Evolutionary conservation across 2,329 filamentous ascomycete species (phyloP).

Genomic region (Pestalotiopsis sp.): DNA sequence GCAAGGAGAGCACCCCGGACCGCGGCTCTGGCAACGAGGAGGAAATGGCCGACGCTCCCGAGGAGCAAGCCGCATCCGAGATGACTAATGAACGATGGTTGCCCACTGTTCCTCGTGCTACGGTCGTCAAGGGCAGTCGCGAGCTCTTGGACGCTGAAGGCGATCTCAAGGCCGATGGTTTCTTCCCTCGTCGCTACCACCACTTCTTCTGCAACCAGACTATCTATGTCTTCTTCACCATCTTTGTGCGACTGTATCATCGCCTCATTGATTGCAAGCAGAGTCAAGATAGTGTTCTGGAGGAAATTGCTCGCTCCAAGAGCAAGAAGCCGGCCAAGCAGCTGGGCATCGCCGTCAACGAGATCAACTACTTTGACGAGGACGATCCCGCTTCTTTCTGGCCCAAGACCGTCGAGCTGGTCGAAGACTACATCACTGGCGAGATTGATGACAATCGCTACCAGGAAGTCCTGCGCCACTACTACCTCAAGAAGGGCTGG

Average conservation of each 20-base stretch:
- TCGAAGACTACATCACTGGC: constrained; percentile 82
- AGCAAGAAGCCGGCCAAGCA: constrained; percentile 79
- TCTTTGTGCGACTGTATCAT: constrained; percentile 89
- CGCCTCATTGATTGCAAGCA: constrained; percentile 83
- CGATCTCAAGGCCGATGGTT: constrained; percentile 74
- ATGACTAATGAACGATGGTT: constrained; percentile 67
- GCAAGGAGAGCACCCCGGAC: constrained; percentile 88
- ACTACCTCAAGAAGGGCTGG: constrained; percentile 90
- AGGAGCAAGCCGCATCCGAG: constrained; percentile 63
- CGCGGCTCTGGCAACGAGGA: constrained; percentile 77
- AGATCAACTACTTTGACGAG: constrained; percentile 75
- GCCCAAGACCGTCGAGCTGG: constrained; percentile 79
- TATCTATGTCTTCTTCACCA: constrained; percentile 91
- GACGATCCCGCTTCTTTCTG: constrained; percentile 73
- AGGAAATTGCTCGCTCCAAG: constrained; percentile 73
- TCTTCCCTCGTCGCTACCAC: constrained; percentile 78
- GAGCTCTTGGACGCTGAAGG: constrained; percentile 59
- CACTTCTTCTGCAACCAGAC: constrained; percentile 91
- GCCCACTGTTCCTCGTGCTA: constrained; percentile 59
- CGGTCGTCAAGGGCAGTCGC: constrained; percentile 56
- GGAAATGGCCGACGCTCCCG: constrained; percentile 65
- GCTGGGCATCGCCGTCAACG: constrained; percentile 80
- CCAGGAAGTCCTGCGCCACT: constrained; percentile 88
- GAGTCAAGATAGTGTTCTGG: constrained; percentile 71
- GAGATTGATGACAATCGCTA: constrained; percentile 82